Evolutionary conservation across 495 filamentous ascomycete genomes (phyloP).

Genomic region (Chlorociboria aeruginascens): DNA sequence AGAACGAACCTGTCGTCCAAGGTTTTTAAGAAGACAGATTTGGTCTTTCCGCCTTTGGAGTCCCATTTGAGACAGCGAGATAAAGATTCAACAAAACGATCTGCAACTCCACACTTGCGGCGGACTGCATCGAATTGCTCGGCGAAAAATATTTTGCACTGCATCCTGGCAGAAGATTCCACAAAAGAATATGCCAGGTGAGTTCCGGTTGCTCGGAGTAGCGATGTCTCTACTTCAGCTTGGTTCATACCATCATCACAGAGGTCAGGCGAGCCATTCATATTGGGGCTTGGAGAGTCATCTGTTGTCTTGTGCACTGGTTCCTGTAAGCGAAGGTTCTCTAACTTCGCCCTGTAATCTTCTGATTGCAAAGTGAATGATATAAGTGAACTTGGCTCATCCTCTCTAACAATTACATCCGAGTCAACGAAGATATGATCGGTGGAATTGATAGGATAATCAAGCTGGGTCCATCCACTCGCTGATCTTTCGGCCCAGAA

Average conservation of each 20-base stretch:
- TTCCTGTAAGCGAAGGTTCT: slow-evolving; percentile 52
- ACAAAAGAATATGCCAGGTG: slow-evolving; percentile 92
- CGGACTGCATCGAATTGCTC: slow-evolving; percentile 95
- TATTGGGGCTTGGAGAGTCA: slow-evolving; percentile 1
- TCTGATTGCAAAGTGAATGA: slow-evolving; percentile 79
- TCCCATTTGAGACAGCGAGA: slow-evolving; percentile 97
- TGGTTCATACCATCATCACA: slow-evolving; percentile 25
- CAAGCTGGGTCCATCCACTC: slow-evolving; percentile 87
- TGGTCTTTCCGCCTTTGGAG: slow-evolving; percentile 95
- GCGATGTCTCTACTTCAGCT: slow-evolving; percentile 57
- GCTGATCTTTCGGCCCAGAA: slow-evolving; percentile 98
- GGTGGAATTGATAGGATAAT: slow-evolving; percentile 77
- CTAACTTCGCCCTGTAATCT: slow-evolving; percentile 73
- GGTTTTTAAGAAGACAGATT: slow-evolving; percentile 96
- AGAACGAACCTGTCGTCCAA: slow-evolving; percentile 89
- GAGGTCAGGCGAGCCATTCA: slow-evolving; percentile 5
- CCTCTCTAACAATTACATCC: slow-evolving; percentile 94
- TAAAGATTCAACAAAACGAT: slow-evolving; percentile 88
- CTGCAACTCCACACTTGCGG: slow-evolving; percentile 80
- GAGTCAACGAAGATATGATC: slow-evolving; percentile 97
- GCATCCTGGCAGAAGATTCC: slow-evolving; percentile 83
- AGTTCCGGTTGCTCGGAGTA: slow-evolving; percentile 72
- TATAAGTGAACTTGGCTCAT: slow-evolving; percentile 93
- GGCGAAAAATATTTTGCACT: slow-evolving; percentile 95
- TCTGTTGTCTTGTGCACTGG: slow-evolving; percentile 3